Base-by-base conservation (phyloP, 257 asterid genomes). In the Primulina eburnea region DNA sequence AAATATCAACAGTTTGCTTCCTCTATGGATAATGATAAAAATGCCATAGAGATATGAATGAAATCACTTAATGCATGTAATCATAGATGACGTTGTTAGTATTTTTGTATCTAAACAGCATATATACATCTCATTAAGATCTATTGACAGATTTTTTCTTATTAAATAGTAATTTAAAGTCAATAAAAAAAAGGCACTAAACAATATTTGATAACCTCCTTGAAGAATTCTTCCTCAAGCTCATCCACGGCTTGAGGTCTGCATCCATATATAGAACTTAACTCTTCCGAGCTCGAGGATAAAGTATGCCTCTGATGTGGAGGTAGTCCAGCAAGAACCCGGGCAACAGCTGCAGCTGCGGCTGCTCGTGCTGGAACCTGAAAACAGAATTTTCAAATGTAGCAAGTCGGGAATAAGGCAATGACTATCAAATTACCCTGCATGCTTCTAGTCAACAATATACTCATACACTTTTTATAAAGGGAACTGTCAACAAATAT, bases 281-380 rank as follows among this genome's bases (percentile, higher is more conserved):
- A 74, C 79, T 88, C 95, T 73, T 86, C 93, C 7, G 98, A 91
- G 83, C 93, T 94, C 70, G 94, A 86, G 55, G 91, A 78, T 37
- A 89, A 80, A 83, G 75, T 83, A 52, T 89, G 85, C 80, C 93
- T 88, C 85, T 91, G 96, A 80, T 91, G 92, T 24, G 99, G 94
- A 65, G 99, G 97, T 65, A 91, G 80, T 70, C 90, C 95, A 63
- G 97, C 97, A 84, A 91, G 89, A 78, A 82, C 90, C 67, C 99
- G 96, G 58, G 98, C 99, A 69, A 89, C 95, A 65, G 93, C 93
- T 37, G 98, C 99, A 9, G 99, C 99, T 0, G 98, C 99, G 37
- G 96, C 99, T 28, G 90, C 99, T 85, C 96, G 95, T 80, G 86
- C 98, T 43, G 99, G 98, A 81, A 94, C 98, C 99, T 94, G 81